phyloP scores from a whole-genome alignment of 176 grass and related monocot genomes.

The Melocanna baccifera region DNA sequence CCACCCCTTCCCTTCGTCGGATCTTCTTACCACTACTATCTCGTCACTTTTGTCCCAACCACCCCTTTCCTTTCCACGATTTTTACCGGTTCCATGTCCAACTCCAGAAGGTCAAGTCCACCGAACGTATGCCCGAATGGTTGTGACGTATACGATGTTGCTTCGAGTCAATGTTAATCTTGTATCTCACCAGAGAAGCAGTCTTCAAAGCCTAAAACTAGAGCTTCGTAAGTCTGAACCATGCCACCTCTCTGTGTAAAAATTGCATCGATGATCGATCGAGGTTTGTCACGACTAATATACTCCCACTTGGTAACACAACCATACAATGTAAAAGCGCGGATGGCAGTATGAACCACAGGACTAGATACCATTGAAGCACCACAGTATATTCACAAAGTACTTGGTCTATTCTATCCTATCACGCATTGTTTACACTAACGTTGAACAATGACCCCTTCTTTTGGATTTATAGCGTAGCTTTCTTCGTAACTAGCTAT shows the following conservation, averaged over 20 bases:
- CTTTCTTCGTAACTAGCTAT: no score
- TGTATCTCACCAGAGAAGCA: background rate
- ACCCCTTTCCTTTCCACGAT: background rate
- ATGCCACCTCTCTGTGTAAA: background rate
- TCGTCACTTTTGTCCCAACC: background rate
- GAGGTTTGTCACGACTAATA: background rate
- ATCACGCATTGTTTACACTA: conserved; percentile 23
- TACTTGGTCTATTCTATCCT: background rate
- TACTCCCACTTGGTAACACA: background rate
- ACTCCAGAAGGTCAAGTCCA: conserved; percentile 27
- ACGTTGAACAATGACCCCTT: conserved; percentile 10
- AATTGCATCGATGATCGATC: background rate
- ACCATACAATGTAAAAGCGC: conserved; percentile 31
- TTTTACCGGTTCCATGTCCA: conserved; percentile 25
- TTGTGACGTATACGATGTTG: conserved; percentile 38
- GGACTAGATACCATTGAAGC: background rate
- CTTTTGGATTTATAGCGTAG: no score
- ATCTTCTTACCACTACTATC: conserved; percentile 18
- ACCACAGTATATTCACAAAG: background rate
- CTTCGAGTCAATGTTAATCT: conserved; percentile 20
- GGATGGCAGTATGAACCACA: background rate
- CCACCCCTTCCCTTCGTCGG: conserved; percentile 25
- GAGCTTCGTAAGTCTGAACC: background rate
- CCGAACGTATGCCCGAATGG: conserved; percentile 25
- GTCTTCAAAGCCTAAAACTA: background rate